Conservation (phyloP, 2,329 filamentous ascomycete genomes). For the Pezicula carpinea region DNA sequence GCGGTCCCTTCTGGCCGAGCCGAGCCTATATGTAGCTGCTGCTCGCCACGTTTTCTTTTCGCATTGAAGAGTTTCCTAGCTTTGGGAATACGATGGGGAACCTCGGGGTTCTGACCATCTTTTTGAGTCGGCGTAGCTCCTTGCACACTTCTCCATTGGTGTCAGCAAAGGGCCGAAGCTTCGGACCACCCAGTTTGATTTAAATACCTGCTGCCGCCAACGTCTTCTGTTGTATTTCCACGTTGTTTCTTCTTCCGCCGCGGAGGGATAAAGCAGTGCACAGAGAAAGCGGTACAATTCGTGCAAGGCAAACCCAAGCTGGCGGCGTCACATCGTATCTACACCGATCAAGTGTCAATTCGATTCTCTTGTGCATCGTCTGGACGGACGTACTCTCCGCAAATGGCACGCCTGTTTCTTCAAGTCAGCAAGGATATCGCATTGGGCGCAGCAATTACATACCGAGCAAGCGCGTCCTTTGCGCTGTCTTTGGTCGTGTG, state of each 20-base stretch:
- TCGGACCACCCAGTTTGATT: background rate
- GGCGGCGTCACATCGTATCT: slow-evolving; percentile 69
- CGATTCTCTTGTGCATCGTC: background rate
- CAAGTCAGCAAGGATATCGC: no score
- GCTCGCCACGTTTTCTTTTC: background rate
- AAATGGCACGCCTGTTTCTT: background rate
- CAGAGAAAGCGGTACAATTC: slow-evolving; percentile 68
- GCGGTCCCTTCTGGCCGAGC: slow-evolving; percentile 34
- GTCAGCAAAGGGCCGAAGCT: background rate
- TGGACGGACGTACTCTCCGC: background rate
- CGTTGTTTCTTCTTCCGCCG: slow-evolving; percentile 64
- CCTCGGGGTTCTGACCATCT: no score
- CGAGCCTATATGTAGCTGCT: background rate
- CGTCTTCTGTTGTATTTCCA: background rate
- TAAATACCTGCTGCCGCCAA: slow-evolving; percentile 15
- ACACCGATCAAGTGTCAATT: slow-evolving; percentile 4
- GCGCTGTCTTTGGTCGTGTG: no score
- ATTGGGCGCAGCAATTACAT: no score
- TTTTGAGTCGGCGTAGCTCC: no score
- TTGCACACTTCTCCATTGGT: no score
- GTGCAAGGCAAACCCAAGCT: slow-evolving; percentile 66
- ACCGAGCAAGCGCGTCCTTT: no score
- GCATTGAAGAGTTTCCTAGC: background rate
- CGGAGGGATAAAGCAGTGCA: slow-evolving; percentile 68
- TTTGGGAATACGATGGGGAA: no score